phyloP scores from a whole-genome alignment of 2,329 filamentous ascomycete species.

The Pseudopithomyces maydicus region DNA sequence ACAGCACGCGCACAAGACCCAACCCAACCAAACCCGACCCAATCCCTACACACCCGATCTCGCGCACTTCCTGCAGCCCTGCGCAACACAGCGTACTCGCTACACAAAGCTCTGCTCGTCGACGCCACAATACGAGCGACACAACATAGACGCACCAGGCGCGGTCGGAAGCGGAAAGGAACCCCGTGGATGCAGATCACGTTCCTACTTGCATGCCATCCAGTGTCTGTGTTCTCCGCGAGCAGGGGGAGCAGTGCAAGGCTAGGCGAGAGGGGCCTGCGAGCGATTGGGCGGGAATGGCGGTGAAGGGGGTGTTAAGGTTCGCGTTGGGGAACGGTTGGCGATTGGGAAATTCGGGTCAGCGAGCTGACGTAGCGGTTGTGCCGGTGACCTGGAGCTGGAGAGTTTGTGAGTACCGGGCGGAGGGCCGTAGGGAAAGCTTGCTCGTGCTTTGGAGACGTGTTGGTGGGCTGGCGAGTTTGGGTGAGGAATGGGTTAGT shows the following conservation, averaged over 20 bases:
- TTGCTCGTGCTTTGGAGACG: neutral
- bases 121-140: too few species aligned
- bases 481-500: neutral
- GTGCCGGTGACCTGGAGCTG: neutral
- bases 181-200: too few species aligned
- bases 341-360: neutral
- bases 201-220: neutral
- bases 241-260: neutral
- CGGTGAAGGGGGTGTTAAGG: neutral
- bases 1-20: too few species aligned
- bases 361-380: neutral
- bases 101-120: too few species aligned
- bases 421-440: neutral
- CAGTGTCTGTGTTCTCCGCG: neutral
- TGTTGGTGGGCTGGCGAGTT: neutral
- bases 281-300: neutral
- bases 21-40: too few species aligned
- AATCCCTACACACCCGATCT: too few species aligned
- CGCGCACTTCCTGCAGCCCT: too few species aligned
- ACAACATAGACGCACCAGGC: too few species aligned
- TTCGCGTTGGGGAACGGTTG: neutral
- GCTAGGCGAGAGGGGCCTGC: neutral
- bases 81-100: too few species aligned
- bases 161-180: too few species aligned
- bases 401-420: neutral